Percentiles rank a stretch among this genome's conserved stretches.
Evolutionary conservation across 352 stramenopile genomes (phyloP).

Genomic region (Globisporangium solare): DNA sequence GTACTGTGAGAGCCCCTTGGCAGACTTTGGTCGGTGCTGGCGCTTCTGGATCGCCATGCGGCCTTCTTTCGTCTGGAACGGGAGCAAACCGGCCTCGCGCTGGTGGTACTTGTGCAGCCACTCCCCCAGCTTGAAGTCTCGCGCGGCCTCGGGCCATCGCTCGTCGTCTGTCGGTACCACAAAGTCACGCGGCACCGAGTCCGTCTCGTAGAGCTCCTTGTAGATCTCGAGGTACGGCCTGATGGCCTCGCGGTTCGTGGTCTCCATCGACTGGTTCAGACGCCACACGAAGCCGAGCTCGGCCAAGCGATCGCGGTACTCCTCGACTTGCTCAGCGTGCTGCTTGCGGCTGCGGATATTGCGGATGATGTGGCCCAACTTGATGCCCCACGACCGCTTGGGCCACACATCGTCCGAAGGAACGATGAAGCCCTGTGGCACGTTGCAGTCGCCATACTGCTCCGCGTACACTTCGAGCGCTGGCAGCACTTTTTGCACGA

Average conservation of each 20-base stretch:
- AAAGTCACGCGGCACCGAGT: constrained; percentile 59
- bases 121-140: constrained; percentile 83
- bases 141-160: constrained; percentile 82
- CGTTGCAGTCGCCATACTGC: constrained; percentile 82
- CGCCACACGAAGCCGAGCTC: constrained; percentile 91
- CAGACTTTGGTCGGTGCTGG: constrained; percentile 9
- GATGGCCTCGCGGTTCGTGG: constrained; percentile 50
- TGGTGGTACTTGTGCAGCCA: constrained; percentile 72
- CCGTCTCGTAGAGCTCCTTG: constrained; percentile 67
- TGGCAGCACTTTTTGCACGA: constrained; percentile 50
- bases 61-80: constrained; percentile 35
- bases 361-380: constrained; percentile 86
- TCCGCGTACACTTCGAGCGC: constrained; percentile 83
- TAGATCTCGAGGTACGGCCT: constrained; percentile 66
- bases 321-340: constrained; percentile 84
- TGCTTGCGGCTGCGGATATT: constrained; percentile 86
- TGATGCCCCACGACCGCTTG: constrained; percentile 74
- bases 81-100: constrained; percentile 29
- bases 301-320: constrained; percentile 73
- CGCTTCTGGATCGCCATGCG: constrained; percentile 13
- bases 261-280: constrained; percentile 46
- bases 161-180: constrained; percentile 67
- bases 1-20: constrained; percentile 29
- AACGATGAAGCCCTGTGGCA: constrained; percentile 89
- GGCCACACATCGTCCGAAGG: constrained; percentile 73